Evolutionary conservation across 2,329 filamentous ascomycete genomes (phyloP), one percentile per base, ranked within the genome.

Genomic region (Diaporthe sp.): DNA sequence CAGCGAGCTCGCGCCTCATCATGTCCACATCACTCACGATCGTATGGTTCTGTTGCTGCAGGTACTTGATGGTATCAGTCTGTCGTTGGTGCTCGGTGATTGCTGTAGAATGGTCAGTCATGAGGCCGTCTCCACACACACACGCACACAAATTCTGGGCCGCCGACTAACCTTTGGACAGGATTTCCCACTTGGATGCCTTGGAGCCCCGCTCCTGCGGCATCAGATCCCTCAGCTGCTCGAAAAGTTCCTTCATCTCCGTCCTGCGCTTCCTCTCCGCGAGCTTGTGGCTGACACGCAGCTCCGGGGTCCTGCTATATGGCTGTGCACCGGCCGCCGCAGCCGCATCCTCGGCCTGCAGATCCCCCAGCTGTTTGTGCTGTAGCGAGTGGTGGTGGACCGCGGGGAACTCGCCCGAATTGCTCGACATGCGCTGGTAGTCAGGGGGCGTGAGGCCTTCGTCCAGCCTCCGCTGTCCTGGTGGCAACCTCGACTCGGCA

Each of bases 171-270:
- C 94, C 94, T 87, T 96, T 96, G 3, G 94, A 95, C 22, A 97
- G 82, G 67, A 96, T 95, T 80, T 97, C 94, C 94, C 94, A 97
- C 80, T 97, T 97, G 79, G 94, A 96, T 0, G 94, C 94, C 82
- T 97, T 97, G 34, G 93, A 93, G 1, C 94, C 94, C 22, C 94
- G 91, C 80, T 95, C 94, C 79, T 95, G 93, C 1, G 94, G 94
- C 85, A 96, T 92, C 51, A 95, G 87, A 78, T 94, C 92, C 79
- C 95, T 91, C 12, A 97, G 86, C 79, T 95, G 93, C 78, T 97
- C 94, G 81, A 97, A 97, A 0, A 97, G 85, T 80, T 94, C 93
- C 85, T 97, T 97, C 94, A 97, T 97, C 82, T 97, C 94, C 12
- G 94, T 96, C 76, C 94, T 88, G 53, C 94, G 90, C 85, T 97